Evolutionary conservation across 306 rosid species (phyloP), one percentile per base, ranked within the genome.

Genomic region (Medicago ruthenica): DNA sequence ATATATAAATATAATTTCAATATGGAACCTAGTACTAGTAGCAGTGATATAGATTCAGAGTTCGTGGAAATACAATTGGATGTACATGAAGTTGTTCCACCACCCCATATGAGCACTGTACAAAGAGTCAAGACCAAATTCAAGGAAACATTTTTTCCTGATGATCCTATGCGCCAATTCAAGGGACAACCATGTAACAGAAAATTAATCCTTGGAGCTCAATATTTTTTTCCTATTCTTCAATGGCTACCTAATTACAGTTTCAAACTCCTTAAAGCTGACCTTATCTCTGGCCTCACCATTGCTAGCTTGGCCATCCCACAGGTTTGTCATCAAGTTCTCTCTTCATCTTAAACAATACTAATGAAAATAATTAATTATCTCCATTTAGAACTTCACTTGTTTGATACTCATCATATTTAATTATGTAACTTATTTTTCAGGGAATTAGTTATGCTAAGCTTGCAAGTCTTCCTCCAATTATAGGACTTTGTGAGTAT

Each of bases 231-330:
- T 74, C 97, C 97, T 22, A 55, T 93, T 55, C 88, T 93, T 82
- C 83, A 88, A 61, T 91, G 98, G 97, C 78, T 84, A 18, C 92
- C 97, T 68, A 69, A 48, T 74, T 93, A 93, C 77, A 86, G 34
- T 80, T 36, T 91, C 74, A 58, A 74, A 8, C 90, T 90, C 78
- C 86, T 93, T 59, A 89, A 91, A 82, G 88, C 96, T 36, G 97
- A 93, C 83, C 69, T 93, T 74, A 68, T 93, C 74, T 31, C 98
- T 51, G 97, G 98, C 40, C 83, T 93, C 85, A 93, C 98, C 83
- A 89, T 93, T 83, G 98, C 97, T 62, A 90, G 97, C 77, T 85
- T 93, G 48, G 95, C 98, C 84, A 93, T 93, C 64, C 98, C 98
- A 7, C 96, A 92, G 97, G 96, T 89, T 31, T n/a, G 11, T 42